phyloP scores from a whole-genome alignment of 352 stramenopile genomes.

The Globisporangium orthogonon region DNA sequence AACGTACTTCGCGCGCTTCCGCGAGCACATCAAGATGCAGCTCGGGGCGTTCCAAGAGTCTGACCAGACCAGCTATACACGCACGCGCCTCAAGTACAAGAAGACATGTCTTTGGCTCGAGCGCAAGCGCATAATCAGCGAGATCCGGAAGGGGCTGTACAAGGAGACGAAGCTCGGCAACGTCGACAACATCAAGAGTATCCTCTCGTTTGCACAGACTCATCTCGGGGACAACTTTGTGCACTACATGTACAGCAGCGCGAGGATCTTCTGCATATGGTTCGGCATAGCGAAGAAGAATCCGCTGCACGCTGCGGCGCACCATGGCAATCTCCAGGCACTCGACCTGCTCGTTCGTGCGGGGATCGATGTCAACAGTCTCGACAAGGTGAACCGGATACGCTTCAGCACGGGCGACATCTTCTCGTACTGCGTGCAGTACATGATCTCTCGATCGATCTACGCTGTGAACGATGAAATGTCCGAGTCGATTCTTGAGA shows the following conservation, averaged over 20 bases:
- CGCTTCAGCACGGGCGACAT: conserved; percentile 74
- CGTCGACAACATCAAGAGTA: conserved; percentile 38
- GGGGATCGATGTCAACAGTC: conserved; percentile 54
- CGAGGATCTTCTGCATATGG: conserved; percentile 23
- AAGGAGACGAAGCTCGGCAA: conserved; percentile 67
- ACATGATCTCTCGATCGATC: conserved; percentile 46
- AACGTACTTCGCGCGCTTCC: conserved; percentile 73
- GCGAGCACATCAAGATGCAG: conserved; percentile 82
- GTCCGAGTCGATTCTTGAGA: conserved; percentile 58
- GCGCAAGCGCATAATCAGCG: conserved; percentile 29
- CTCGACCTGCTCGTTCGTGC: conserved; percentile 43
- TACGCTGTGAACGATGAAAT: conserved; percentile 30
- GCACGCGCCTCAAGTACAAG: conserved; percentile 34
- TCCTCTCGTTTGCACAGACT: conserved; percentile 41
- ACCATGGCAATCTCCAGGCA: conserved; percentile 57
- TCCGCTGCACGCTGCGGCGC: conserved; percentile 65
- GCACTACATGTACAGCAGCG: conserved; percentile 51
- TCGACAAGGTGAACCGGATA: conserved; percentile 68
- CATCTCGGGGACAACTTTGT: conserved; percentile 53
- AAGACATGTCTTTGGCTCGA: conserved; percentile 37
- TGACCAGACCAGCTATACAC: conserved; percentile 36
- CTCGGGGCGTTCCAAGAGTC: conserved; percentile 74
- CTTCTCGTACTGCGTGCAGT: conserved; percentile 69
- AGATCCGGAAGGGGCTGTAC: conserved; percentile 68
- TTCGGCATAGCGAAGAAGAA: conserved; percentile 79